A percentile compares a stretch with the other conserved stretches of the same genome.
Conservation (phyloP, 179 eudicot species). For the Silene noctiflora region DNA sequence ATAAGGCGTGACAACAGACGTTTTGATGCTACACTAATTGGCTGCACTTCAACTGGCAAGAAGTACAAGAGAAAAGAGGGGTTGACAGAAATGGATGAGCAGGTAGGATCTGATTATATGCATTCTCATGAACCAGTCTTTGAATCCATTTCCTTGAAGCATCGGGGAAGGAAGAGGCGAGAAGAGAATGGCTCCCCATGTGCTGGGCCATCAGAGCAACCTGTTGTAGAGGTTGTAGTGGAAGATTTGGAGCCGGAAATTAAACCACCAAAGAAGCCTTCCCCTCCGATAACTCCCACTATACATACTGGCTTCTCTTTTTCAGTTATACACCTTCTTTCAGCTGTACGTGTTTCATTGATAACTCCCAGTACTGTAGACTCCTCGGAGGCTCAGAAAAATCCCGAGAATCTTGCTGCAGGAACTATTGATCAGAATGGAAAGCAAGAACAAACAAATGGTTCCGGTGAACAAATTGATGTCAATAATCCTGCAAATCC, state of each 20-base stretch:
- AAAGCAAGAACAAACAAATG: constrained; percentile 37
- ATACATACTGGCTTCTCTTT: constrained; percentile 79
- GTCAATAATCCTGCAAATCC: constrained; percentile 30
- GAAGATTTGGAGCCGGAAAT: constrained; percentile 55
- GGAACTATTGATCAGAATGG: constrained; percentile 27
- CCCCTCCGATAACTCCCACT: constrained; percentile 64
- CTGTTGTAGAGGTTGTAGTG: constrained; percentile 39
- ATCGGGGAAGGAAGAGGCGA: constrained; percentile 56
- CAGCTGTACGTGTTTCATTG: constrained; percentile 84
- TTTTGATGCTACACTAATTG: constrained; percentile 42
- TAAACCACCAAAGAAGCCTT: constrained; percentile 62
- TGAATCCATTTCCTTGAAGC: constrained; percentile 45
- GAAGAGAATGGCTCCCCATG: constrained; percentile 40
- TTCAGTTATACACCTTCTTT: constrained; percentile 79
- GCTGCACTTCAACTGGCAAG: constrained; percentile 39
- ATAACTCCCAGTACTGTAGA: constrained; percentile 46
- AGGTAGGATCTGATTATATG: constrained; percentile 34
- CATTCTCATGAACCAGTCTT: constrained; percentile 40
- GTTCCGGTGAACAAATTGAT: constrained; percentile 37
- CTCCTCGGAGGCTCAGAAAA: constrained; percentile 36
- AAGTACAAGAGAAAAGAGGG: constrained; percentile 56
- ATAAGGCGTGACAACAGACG: constrained; percentile 37
- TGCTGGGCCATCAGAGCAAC: constrained; percentile 40
- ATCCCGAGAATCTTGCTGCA: constrained; percentile 28
- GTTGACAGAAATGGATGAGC: constrained; percentile 35